phyloP scores from a whole-genome alignment of 2,329 filamentous ascomycete genomes.

The Fragosphaeria purpurea region DNA sequence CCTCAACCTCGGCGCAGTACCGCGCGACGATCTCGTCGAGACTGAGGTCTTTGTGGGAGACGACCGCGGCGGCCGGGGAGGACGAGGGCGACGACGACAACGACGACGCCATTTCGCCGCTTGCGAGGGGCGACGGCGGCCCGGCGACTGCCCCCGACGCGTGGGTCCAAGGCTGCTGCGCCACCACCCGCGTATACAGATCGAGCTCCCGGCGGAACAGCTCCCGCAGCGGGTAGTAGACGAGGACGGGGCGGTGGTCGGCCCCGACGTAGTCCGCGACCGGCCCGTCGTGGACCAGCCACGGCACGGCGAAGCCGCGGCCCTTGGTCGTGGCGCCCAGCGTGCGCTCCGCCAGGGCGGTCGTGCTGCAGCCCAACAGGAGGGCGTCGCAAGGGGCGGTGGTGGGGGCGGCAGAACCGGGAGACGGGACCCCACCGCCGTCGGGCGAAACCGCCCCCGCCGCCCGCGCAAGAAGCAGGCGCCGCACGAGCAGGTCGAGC shows the following conservation, averaged over 20 bases:
- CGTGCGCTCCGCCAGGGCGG: constrained; percentile 73
- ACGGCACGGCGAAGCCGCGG: constrained; percentile 72
- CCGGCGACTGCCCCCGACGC: background rate
- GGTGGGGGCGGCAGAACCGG: background rate
- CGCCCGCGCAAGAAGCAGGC: constrained; percentile 59
- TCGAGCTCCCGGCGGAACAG: constrained; percentile 71
- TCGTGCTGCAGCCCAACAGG: constrained; percentile 79
- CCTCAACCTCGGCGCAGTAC: constrained; percentile 80
- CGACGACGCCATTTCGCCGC: constrained; percentile 30
- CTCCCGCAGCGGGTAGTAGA: constrained; percentile 79
- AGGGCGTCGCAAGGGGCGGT: constrained; percentile 50
- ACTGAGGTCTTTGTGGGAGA: constrained; percentile 65
- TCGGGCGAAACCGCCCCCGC: constrained; percentile 28
- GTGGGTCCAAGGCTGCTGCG: constrained; percentile 35
- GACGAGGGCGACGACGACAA: constrained; percentile 3
- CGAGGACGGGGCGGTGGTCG: constrained; percentile 16
- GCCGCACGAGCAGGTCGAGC: constrained; percentile 56
- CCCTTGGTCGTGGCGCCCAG: constrained; percentile 87
- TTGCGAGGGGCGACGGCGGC: constrained; percentile 13
- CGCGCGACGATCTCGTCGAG: constrained; percentile 85
- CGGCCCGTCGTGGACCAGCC: constrained; percentile 68
- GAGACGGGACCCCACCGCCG: too few relatives aligned
- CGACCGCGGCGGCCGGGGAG: constrained; percentile 25
- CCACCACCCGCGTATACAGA: constrained; percentile 48
- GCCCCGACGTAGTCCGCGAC: background rate